phyloP scores from a whole-genome alignment of 345 rosid genomes.

The Cardiospermum halicacabum region DNA sequence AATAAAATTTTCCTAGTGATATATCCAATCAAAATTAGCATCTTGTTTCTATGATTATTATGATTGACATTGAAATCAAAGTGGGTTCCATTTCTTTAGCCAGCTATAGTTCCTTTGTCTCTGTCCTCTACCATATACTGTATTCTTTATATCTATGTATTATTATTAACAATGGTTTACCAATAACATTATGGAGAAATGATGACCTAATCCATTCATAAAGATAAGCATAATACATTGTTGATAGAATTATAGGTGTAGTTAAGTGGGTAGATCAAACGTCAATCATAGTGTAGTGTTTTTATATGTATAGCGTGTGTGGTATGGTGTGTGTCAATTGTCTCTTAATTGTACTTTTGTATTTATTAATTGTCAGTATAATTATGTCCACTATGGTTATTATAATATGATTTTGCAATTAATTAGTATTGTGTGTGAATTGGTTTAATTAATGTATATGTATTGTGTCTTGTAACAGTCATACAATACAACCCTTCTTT shows the following conservation, averaged over 20 bases:
- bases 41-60: conserved; percentile 11
- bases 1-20: conserved; percentile 13
- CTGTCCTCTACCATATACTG: neutral
- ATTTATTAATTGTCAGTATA: neutral
- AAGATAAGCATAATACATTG: conserved; percentile 2
- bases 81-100: conserved; percentile 16
- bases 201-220: conserved; percentile 17
- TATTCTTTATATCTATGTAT: neutral
- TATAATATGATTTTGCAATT: too few species aligned
- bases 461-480: too few species aligned
- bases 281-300: conserved; percentile 9
- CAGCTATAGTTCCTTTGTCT: conserved; percentile 26
- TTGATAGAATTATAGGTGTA: neutral
- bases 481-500: too few species aligned
- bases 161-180: neutral
- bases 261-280: conserved; percentile 19
- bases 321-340: neutral
- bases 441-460: too few species aligned
- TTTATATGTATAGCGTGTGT: neutral
- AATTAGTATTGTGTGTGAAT: too few species aligned
- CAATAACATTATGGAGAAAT: neutral
- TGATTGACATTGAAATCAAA: conserved; percentile 9
- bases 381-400: neutral
- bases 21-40: neutral
- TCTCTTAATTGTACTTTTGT: neutral